Base-by-base conservation (phyloP, 805 yeast genomes). In the Kuraishia cidri region DNA sequence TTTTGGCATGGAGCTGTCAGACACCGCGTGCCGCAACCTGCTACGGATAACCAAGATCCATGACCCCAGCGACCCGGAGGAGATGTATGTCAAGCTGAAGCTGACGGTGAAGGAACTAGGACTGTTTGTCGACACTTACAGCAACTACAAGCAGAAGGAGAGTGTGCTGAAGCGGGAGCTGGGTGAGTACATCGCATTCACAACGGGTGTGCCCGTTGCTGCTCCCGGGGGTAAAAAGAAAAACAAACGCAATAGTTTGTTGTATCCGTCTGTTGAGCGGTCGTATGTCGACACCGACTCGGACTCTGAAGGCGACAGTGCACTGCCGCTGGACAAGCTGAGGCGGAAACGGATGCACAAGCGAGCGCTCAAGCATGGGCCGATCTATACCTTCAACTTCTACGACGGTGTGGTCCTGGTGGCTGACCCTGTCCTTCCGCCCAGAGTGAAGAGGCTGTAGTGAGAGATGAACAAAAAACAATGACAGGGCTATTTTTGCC, bases 21-120 rank as follows among this genome's bases (percentile, higher is more conserved):
- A n/a, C n/a, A n/a, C 33, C 10, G 17, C 23, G 26, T 34, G 3
- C 22, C 44, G 53, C 15, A 58, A 62, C 27, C 48, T 77, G 24
- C 63, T 66, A 3, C 51, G 52, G 7, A 58, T 78, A 15, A 73
- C 85, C 0, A 53, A 54, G 12, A 60, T 82, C 19, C 59, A 65
- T 18, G 64, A 81, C 45, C 37, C 53, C 1, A 46, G 47, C 5
- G 74, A 81, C 46, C 44, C 39, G 3, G 48, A 56, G 5, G 92
- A 83, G 46, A 41, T 79, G 37, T 50, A 54, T 12, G 39, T 47
- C 16, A 83, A 82, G 47, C 61, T 70, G 21, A 54, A 52, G 10
- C 49, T 73, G 24, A 78, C 88, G 1, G 48, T 71, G 2, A 49
- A 52, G 10, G 81, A 75, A 38, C 54, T 72, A 24, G 44, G 50